phyloP scores from a whole-genome alignment of 2,329 filamentous ascomycete genomes.

The Aspergillus caelatus region DNA sequence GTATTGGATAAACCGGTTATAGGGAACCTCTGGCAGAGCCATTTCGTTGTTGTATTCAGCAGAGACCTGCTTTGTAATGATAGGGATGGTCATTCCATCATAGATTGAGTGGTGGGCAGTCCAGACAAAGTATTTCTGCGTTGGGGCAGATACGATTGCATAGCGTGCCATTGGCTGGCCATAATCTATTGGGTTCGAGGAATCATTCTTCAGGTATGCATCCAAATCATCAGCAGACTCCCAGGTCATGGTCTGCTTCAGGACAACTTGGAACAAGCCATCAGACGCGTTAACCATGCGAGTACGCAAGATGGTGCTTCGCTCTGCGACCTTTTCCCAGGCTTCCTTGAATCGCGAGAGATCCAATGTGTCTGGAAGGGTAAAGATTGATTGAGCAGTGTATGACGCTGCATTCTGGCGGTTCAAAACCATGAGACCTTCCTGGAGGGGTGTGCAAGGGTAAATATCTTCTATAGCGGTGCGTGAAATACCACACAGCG shows the following conservation, averaged over 20 bases:
- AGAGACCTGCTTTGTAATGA: neutral
- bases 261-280: constrained; percentile 29
- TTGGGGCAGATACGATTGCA: constrained; percentile 3
- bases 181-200: constrained; percentile 10
- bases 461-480: constrained; percentile 24
- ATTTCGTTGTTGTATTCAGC: neutral
- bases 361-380: constrained; percentile 27
- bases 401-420: constrained; percentile 41
- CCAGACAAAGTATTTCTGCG: constrained; percentile 38
- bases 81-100: constrained; percentile 41
- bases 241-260: constrained; percentile 25
- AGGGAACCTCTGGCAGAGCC: neutral
- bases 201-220: constrained; percentile 14
- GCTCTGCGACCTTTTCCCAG: constrained; percentile 38
- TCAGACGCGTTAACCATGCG: constrained; percentile 27
- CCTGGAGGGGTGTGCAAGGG: constrained; percentile 42
- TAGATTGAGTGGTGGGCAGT: constrained; percentile 51
- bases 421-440: constrained; percentile 43
- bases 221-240: constrained; percentile 13
- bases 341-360: constrained; percentile 35
- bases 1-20: neutral
- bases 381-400: constrained; percentile 37
- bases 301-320: constrained; percentile 47
- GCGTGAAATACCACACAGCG: neutral
- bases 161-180: constrained; percentile 14